A percentile compares a stretch with the other conserved stretches of the same genome.
Evolutionary conservation across 1,139 yeast genomes (phyloP).

Genomic region (Saccharomyces hybrid): DNA sequence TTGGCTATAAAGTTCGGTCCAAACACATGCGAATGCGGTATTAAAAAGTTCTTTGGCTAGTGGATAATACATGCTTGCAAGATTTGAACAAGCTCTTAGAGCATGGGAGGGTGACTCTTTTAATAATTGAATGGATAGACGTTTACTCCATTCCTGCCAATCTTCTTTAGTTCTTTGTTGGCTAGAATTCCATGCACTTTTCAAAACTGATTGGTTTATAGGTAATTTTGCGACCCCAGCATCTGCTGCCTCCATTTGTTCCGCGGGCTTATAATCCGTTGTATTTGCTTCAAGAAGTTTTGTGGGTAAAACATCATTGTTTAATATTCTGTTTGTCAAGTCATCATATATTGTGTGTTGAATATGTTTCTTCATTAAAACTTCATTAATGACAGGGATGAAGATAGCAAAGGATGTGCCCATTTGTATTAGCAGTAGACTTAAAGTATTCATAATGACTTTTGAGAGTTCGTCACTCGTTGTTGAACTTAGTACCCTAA

Average conservation of each 20-base stretch:
- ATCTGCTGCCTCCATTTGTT: constrained; percentile 53
- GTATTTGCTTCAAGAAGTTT: constrained; percentile 59
- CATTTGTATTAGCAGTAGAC: constrained; percentile 70
- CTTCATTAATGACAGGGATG: constrained; percentile 76
- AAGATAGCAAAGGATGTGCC: constrained; percentile 85
- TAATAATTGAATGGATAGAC: constrained; percentile 75
- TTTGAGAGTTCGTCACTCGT: constrained; percentile 53
- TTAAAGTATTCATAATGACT: constrained; percentile 70
- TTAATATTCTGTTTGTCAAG: constrained; percentile 65
- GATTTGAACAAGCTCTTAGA: constrained; percentile 82
- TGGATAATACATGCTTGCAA: constrained; percentile 85
- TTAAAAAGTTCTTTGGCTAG: constrained; percentile 88
- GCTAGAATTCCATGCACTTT: constrained; percentile 87
- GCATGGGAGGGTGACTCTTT: constrained; percentile 96
- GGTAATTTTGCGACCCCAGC: constrained; percentile 70
- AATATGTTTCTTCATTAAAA: constrained; percentile 55
- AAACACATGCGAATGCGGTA: constrained; percentile 91
- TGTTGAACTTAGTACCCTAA: constrained; percentile 52
- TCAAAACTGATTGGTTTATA: constrained; percentile 37
- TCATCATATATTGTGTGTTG: constrained; percentile 75
- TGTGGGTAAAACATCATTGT: constrained; percentile 86
- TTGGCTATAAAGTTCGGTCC: constrained; percentile 87
- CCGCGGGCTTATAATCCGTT: constrained; percentile 49
- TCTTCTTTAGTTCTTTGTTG: constrained; percentile 88
- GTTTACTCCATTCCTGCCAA: constrained; percentile 96